Evolutionary conservation across 208 protist species (phyloP).

Genomic region (Acanthamoeba castellanii): DNA sequence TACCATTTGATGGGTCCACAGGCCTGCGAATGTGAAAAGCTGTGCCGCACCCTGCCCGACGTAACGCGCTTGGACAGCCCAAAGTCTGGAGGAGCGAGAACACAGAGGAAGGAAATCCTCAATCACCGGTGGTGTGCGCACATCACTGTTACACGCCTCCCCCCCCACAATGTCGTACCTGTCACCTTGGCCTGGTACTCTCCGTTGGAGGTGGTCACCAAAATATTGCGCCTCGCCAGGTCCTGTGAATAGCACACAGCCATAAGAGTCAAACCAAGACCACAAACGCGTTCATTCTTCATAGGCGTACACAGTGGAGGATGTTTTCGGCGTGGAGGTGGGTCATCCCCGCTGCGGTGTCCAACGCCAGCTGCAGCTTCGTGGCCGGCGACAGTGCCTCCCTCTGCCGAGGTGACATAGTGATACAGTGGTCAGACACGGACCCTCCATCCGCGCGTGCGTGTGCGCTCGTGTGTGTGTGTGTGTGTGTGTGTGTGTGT

Average conservation of each 20-base stretch:
- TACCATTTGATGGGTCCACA: conserved; percentile 30
- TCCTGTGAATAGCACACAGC: background rate
- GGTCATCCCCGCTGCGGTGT: background rate
- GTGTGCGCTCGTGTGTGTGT: background rate
- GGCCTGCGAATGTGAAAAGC: conserved; percentile 8
- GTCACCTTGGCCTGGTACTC: conserved; percentile 54
- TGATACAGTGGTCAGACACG: no score
- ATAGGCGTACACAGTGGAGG: conserved; percentile 42
- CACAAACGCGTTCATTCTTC: no score
- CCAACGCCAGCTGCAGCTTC: conserved; percentile 19
- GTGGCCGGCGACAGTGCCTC: background rate
- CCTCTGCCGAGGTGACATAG: background rate
- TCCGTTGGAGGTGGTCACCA: conserved; percentile 19
- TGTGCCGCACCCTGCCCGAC: background rate
- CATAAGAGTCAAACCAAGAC: no score
- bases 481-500: no score
- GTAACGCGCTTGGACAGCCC: conserved; percentile 9
- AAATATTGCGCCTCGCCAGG: conserved; percentile 29
- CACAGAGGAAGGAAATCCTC: background rate
- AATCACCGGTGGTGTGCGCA: background rate
- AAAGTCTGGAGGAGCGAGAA: conserved; percentile 11
- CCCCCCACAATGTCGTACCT: background rate
- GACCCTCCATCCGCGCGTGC: background rate
- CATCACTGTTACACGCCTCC: background rate
- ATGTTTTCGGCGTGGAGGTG: conserved; percentile 54